Conservation (phyloP, 2,329 filamentous ascomycete species). For the Sphaerulina vaccinii region DNA sequence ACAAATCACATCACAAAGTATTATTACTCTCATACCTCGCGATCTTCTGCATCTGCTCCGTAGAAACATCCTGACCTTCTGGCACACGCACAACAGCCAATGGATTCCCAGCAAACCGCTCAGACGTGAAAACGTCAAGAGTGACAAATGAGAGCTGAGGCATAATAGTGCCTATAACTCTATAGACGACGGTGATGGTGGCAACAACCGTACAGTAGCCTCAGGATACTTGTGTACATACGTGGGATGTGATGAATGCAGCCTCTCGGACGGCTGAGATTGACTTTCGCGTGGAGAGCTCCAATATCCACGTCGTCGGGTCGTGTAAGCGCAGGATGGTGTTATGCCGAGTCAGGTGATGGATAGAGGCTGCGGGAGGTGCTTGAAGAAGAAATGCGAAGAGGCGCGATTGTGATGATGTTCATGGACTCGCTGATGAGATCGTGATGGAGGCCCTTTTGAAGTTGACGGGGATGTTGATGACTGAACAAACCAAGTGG, state of each 20-base stretch:
- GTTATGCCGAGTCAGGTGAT: conserved; percentile 8
- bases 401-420: background rate
- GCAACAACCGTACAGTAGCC: too few relatives aligned
- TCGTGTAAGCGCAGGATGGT: background rate
- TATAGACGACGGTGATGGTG: background rate
- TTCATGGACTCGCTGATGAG: too few relatives aligned
- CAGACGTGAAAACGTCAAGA: conserved; percentile 51
- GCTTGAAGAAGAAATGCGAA: too few relatives aligned
- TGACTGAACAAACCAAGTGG: background rate
- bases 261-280: background rate
- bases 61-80: conserved; percentile 38
- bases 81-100: conserved; percentile 56
- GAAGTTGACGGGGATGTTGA: too few relatives aligned
- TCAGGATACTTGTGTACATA: too few relatives aligned
- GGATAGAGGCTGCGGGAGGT: background rate
- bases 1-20: background rate
- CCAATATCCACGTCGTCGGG: conserved; percentile 1
- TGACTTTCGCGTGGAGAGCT: conserved; percentile 11
- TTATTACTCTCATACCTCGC: conserved; percentile 43
- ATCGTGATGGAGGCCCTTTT: too few relatives aligned
- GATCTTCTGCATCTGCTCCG: conserved; percentile 54
- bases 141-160: conserved; percentile 35
- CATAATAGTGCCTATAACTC: conserved; percentile 3
- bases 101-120: conserved; percentile 53
- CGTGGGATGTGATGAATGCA: background rate